phyloP scores from a whole-genome alignment of 2,329 filamentous ascomycete species.

The Juglanconis sp. region DNA sequence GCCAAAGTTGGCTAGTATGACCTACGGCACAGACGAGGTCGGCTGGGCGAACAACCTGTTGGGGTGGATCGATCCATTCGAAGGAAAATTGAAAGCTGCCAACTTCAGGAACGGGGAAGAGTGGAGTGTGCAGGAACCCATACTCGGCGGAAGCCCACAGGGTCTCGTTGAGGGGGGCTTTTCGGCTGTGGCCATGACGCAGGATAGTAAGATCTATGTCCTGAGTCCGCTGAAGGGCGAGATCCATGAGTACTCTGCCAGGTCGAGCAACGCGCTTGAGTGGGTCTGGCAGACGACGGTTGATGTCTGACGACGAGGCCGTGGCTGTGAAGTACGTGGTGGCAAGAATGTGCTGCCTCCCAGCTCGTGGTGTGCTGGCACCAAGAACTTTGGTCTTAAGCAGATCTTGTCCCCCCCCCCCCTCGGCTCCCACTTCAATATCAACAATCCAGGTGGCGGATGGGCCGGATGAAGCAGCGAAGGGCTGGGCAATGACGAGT shows the following conservation, averaged over 20 bases:
- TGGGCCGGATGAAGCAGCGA: no score
- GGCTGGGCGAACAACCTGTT: slow-evolving; percentile 19
- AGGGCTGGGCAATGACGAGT: no score
- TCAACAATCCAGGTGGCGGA: no score
- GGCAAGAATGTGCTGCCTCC: not conserved
- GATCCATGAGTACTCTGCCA: slow-evolving; percentile 17
- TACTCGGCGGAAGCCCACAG: slow-evolving; percentile 4
- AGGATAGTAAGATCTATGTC: slow-evolving; percentile 11
- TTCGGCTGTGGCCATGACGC: slow-evolving; percentile 15
- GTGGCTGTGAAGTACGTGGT: not conserved
- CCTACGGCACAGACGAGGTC: slow-evolving; percentile 10
- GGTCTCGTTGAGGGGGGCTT: not conserved
- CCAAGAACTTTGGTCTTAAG: not conserved
- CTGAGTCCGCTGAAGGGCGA: slow-evolving; percentile 1
- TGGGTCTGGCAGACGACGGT: slow-evolving; percentile 12
- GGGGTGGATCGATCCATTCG: slow-evolving; percentile 5
- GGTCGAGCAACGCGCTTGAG: slow-evolving; percentile 3
- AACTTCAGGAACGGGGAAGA: slow-evolving; percentile 3
- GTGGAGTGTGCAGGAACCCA: slow-evolving; percentile 10
- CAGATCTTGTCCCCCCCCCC: not conserved
- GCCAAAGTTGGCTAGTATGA: slow-evolving; percentile 16
- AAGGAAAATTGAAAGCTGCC: slow-evolving; percentile 8
- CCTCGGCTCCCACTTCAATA: no score
- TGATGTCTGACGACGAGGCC: not conserved
- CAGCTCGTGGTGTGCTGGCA: not conserved